phyloP scores from a whole-genome alignment of 768 basidiomycete genomes.

The Lepiota venenata region DNA sequence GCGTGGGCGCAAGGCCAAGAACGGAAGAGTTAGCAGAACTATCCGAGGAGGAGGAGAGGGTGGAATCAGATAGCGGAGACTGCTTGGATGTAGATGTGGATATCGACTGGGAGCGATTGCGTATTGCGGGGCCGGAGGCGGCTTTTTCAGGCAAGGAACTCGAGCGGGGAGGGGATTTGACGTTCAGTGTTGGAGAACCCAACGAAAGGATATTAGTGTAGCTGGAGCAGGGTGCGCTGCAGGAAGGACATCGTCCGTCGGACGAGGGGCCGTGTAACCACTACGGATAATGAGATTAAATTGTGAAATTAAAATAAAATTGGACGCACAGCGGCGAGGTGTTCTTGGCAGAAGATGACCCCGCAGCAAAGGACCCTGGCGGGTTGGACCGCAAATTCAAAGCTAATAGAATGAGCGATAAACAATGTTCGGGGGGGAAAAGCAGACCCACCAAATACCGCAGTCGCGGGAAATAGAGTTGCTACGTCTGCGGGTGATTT shows the following conservation, averaged over 20 bases:
- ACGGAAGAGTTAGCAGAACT: not conserved
- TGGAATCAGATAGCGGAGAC: not conserved
- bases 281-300: slow-evolving; percentile 12
- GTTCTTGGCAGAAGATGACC: slow-evolving; percentile 28
- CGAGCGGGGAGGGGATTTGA: not conserved
- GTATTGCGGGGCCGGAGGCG: not conserved
- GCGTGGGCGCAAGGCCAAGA: not conserved
- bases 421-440: not conserved
- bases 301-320: not conserved
- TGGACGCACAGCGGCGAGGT: slow-evolving; percentile 26
- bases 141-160: not conserved
- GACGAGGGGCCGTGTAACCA: slow-evolving; percentile 31
- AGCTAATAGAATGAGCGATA: slow-evolving; percentile 13
- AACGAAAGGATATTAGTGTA: slow-evolving; percentile 24
- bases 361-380: slow-evolving; percentile 29
- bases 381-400: slow-evolving; percentile 29
- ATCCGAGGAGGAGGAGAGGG: not conserved
- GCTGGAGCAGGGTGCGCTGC: slow-evolving; percentile 26
- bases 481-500: not conserved
- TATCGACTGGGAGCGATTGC: not conserved
- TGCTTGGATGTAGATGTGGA: not conserved
- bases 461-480: slow-evolving; percentile 3
- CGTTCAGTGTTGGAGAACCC: slow-evolving; percentile 17
- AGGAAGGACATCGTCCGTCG: slow-evolving; percentile 29
- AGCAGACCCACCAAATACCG: slow-evolving; percentile 7